phyloP scores from a whole-genome alignment of 768 basidiomycete genomes.

The Kwoniella mangroviensis region DNA sequence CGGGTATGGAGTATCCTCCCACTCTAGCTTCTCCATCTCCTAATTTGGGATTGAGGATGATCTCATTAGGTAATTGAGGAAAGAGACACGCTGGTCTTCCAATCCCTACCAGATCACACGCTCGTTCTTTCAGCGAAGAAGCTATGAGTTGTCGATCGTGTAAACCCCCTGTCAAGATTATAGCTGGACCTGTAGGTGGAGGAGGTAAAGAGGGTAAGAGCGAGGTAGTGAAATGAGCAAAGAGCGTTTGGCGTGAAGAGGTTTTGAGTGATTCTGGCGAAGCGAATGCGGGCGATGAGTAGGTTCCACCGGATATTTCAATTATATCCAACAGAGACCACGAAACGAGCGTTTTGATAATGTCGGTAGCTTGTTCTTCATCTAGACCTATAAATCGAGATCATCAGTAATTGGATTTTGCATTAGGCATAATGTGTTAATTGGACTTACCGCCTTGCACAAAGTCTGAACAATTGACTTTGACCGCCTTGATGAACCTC shows the following conservation, averaged over 20 bases:
- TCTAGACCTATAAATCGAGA: constrained; percentile 37
- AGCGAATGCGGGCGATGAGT: constrained; percentile 37
- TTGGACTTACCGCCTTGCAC: constrained; percentile 47
- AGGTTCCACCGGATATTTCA: constrained; percentile 51
- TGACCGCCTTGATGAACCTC: constrained; percentile 44
- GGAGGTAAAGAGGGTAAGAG: constrained; percentile 39
- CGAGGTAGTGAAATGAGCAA: constrained; percentile 46
- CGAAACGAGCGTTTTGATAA: constrained; percentile 43
- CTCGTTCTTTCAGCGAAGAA: constrained; percentile 26
- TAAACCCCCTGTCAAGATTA: constrained; percentile 48
- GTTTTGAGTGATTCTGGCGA: constrained; percentile 12
- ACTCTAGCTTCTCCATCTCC: constrained; percentile 27
- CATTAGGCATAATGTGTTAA: not conserved
- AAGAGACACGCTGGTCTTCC: constrained; percentile 46
- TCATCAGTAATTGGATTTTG: not conserved
- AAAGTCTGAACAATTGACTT: constrained; percentile 54
- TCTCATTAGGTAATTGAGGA: constrained; percentile 31
- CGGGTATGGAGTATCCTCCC: constrained; percentile 42
- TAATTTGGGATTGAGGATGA: constrained; percentile 38
- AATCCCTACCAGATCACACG: constrained; percentile 48
- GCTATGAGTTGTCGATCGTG: constrained; percentile 41
- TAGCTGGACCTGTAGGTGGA: constrained; percentile 45
- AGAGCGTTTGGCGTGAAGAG: constrained; percentile 44
- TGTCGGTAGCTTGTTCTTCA: constrained; percentile 36
- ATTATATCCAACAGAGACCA: constrained; percentile 48